Conservation (phyloP, 176 grass and related monocot genomes). For the Microstegium vimineum region DNA sequence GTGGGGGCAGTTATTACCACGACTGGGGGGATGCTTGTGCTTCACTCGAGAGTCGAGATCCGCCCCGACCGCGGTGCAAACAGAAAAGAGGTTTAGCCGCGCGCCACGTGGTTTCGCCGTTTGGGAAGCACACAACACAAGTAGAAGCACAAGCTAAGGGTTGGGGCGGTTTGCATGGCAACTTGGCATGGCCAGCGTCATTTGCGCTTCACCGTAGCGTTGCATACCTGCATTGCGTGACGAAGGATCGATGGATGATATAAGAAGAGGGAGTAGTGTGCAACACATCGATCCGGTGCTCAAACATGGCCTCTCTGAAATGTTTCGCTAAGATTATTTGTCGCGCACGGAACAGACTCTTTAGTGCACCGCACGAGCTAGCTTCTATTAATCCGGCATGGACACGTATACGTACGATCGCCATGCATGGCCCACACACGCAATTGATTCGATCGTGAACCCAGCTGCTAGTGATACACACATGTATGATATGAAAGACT, state of each 20-base stretch:
- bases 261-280: too few relatives aligned
- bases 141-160: not conserved
- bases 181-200: not conserved
- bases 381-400: not conserved
- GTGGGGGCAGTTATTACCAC: not conserved
- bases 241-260: too few relatives aligned
- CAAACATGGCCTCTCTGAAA: not conserved
- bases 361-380: not conserved
- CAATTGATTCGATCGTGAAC: not conserved
- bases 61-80: not conserved
- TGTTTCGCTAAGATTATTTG: not conserved
- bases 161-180: too few relatives aligned
- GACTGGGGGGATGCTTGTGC: not conserved
- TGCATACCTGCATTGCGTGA: too few relatives aligned
- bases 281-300: too few relatives aligned
- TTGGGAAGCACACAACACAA: not conserved
- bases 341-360: not conserved
- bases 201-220: not conserved
- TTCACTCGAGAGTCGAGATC: slow-evolving; percentile 7
- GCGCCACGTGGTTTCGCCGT: not conserved
- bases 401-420: not conserved
- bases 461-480: not conserved
- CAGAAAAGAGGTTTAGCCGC: not conserved
- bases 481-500: not conserved
- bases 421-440: not conserved